A percentile compares a stretch with the other conserved stretches of the same genome.
phyloP scores from a whole-genome alignment of 31 red algal genomes.

The Bonnemaisonia californica region DNA sequence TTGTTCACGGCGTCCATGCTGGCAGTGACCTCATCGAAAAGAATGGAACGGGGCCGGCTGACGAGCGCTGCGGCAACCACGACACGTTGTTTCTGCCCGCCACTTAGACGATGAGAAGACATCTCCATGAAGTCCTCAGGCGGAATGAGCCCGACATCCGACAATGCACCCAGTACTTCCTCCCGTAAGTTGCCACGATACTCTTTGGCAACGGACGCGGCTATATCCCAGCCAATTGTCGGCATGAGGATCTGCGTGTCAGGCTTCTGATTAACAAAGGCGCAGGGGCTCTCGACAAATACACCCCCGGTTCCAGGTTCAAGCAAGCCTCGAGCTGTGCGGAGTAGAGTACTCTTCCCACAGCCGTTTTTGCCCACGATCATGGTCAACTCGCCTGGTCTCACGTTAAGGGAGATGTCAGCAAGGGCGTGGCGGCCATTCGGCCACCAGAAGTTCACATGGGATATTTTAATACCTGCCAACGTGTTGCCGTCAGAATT shows the following conservation, averaged over 20 bases:
- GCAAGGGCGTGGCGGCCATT: slow-evolving; percentile 40
- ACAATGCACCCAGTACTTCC: slow-evolving; percentile 26
- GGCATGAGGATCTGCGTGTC: slow-evolving; percentile 54
- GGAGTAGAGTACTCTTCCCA: slow-evolving; percentile 81
- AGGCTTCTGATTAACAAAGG: slow-evolving; percentile 61
- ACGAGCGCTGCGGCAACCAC: slow-evolving; percentile 63
- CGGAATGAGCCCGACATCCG: slow-evolving; percentile 35
- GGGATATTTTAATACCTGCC: not conserved
- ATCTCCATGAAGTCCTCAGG: slow-evolving; percentile 24
- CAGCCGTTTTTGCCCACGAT: slow-evolving; percentile 73
- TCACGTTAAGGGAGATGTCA: slow-evolving; percentile 43
- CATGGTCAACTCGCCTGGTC: slow-evolving; percentile 64
- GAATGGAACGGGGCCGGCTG: slow-evolving; percentile 41
- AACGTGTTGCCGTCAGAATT: not conserved
- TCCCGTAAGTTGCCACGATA: not conserved
- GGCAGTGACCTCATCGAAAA: slow-evolving; percentile 80
- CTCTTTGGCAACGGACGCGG: slow-evolving; percentile 19
- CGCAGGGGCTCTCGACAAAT: slow-evolving; percentile 19
- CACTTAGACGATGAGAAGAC: slow-evolving; percentile 56
- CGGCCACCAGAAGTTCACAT: slow-evolving; percentile 31
- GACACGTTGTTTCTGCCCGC: slow-evolving; percentile 72
- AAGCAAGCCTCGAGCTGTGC: slow-evolving; percentile 31
- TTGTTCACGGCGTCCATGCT: slow-evolving; percentile 59
- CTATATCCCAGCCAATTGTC: slow-evolving; percentile 51
- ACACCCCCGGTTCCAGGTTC: slow-evolving; percentile 43